Conservation (phyloP, 345 rosid genomes). For the Citrus mangshanensis region DNA sequence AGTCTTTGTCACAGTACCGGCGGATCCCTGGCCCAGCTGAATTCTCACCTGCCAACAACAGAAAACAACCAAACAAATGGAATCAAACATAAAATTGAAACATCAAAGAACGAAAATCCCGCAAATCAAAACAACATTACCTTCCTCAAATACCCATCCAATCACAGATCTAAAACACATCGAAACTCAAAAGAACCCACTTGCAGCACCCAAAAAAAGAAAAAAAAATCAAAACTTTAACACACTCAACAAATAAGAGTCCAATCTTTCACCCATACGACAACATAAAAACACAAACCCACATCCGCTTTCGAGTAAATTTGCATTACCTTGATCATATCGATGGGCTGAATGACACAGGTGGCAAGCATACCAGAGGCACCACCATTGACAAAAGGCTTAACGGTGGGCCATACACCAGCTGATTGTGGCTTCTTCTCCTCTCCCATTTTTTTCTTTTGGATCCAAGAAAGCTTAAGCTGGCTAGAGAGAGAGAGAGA, state of each 20-base stretch:
- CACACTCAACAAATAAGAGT: neutral
- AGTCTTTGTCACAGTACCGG: slow-evolving; percentile 61
- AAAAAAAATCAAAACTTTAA: neutral
- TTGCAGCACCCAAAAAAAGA: neutral
- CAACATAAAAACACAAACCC: neutral
- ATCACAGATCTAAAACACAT: slow-evolving; percentile 40
- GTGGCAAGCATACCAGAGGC: slow-evolving; percentile 98
- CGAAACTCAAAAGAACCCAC: slow-evolving; percentile 5
- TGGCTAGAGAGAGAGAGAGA: slow-evolving; percentile 4
- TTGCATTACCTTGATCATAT: slow-evolving; percentile 80
- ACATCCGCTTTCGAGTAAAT: neutral
- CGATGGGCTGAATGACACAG: slow-evolving; percentile 96
- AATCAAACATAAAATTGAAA: neutral
- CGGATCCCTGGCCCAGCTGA: slow-evolving; percentile 97
- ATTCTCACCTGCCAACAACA: slow-evolving; percentile 76
- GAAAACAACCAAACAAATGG: neutral
- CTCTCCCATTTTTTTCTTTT: slow-evolving; percentile 46
- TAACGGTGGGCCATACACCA: slow-evolving; percentile 78
- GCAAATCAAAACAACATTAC: neutral
- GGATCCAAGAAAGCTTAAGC: slow-evolving; percentile 12
- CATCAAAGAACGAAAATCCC: neutral
- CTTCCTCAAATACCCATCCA: slow-evolving; percentile 3
- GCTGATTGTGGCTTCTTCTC: slow-evolving; percentile 58
- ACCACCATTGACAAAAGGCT: slow-evolving; percentile 97
- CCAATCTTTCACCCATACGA: neutral